Evolutionary conservation across 1,284 basidiomycete genomes (phyloP), one percentile per base, ranked within the genome.

Genomic region (Ceratobasidium sp.): DNA sequence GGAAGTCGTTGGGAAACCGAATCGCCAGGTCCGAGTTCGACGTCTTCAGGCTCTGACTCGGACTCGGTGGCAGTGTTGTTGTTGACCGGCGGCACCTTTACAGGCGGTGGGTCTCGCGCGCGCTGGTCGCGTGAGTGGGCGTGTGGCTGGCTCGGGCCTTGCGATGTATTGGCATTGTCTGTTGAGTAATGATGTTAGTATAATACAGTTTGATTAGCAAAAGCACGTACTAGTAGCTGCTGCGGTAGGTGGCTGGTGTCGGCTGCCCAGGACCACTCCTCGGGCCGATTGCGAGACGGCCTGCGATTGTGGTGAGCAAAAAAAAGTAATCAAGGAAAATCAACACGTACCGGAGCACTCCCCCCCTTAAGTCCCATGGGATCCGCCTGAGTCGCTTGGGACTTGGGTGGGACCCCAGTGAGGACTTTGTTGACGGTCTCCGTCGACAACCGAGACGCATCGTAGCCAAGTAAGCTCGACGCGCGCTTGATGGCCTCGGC

Each of bases 341-440:
- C n/a, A n/a, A 3, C 28, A 67, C 65, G 17, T 23, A 67, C 65
- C 65, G 65, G 47, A 67, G 65, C 47, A 35, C 31, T 35, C 5
- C 65, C 65, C 47, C 26, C 31, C 65, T 31, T 28, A 67, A 49
- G 0, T 20, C 53, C 65, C 65, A 67, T 67, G 65, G 65, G 47
- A 53, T 28, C 15, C 65, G 47, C 7, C 1, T 13, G 26, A 67
- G 26, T 13, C 53, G 28, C 53, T 56, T 56, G 2, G 53, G 10
- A 8, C 3, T 13, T 17, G 5, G 23, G 47, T 20, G 6, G 7
- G 45, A 26, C 15, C 17, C 5, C 3, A 26, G 23, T 47, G n/a
- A 51, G 7, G 23, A 67, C 28, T 13, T 33, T 8, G 5, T 67
- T 4, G 7, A 67, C 47, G 0, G 28, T 51, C 2, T 2, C 11